Evolutionary conservation across 2,329 filamentous ascomycete species (phyloP).

Genomic region (Penicillium sp.): DNA sequence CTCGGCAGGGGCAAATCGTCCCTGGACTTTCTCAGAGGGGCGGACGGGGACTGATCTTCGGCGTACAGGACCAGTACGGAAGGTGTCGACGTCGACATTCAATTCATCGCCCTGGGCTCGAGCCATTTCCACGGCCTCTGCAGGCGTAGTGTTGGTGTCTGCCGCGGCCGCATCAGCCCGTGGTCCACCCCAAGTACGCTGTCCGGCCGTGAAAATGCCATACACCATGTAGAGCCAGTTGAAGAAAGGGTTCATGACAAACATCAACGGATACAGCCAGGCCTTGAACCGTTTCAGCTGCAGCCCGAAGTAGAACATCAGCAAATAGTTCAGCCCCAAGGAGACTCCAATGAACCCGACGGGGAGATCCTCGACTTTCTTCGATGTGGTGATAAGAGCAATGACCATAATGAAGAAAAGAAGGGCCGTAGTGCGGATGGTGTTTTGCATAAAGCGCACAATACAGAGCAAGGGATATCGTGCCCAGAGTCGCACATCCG

Average conservation of each 20-base stretch:
- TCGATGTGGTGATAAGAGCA: constrained; percentile 80
- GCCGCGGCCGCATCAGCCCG: constrained; percentile 84
- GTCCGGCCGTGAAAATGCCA: constrained; percentile 90
- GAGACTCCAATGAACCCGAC: constrained; percentile 93
- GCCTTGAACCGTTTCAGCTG: constrained; percentile 89
- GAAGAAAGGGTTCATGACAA: constrained; percentile 91
- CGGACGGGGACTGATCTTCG: constrained; percentile 63
- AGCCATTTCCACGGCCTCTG: constrained; percentile 81
- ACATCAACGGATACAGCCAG: constrained; percentile 95
- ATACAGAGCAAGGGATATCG: constrained; percentile 84
- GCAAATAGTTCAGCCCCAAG: constrained; percentile 85
- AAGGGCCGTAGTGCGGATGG: constrained; percentile 88
- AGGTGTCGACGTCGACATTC: constrained; percentile 85
- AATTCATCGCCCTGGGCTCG: constrained; percentile 80
- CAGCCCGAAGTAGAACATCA: constrained; percentile 94
- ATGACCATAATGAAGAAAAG: constrained; percentile 93
- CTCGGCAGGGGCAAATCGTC: constrained; percentile 74
- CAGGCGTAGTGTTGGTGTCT: constrained; percentile 72
- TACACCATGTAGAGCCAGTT: constrained; percentile 99
- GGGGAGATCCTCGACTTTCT: constrained; percentile 75
- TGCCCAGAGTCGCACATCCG: constrained; percentile 87
- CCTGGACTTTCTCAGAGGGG: constrained; percentile 74
- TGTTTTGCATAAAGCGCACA: constrained; percentile 93
- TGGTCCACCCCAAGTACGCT: constrained; percentile 93
- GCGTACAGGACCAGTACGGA: constrained; percentile 54